Conservation (phyloP, 306 rosid species). For the Prunus mume region DNA sequence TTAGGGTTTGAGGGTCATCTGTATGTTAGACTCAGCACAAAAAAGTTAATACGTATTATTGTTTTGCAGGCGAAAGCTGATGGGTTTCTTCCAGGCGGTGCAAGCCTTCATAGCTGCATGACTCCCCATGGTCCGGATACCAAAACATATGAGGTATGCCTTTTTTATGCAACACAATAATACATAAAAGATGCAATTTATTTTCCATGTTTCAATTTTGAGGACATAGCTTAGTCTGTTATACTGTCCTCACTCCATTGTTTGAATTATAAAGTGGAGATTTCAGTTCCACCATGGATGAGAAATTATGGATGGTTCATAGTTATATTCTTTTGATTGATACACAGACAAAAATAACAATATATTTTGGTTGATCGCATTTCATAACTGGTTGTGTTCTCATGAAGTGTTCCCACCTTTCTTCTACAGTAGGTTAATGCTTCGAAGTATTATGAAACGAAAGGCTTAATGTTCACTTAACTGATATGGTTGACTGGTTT, state of each 20-base stretch:
- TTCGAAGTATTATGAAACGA: background rate
- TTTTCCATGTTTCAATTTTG: background rate
- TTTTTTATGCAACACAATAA: conserved; percentile 11
- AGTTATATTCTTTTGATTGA: background rate
- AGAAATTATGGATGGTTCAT: background rate
- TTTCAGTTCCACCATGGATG: background rate
- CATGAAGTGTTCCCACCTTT: background rate
- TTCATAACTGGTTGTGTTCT: background rate
- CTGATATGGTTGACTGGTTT: background rate
- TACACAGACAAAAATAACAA: background rate
- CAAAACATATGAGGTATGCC: conserved; percentile 76
- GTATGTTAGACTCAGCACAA: background rate
- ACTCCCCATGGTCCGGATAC: conserved; percentile 99
- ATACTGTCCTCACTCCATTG: background rate
- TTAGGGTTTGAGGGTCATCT: background rate
- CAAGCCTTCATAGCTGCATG: conserved; percentile 96
- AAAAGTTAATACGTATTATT: background rate
- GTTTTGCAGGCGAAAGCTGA: conserved; percentile 79
- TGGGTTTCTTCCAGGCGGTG: conserved; percentile 88
- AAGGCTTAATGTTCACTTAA: background rate
- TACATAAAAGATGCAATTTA: background rate
- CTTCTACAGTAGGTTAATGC: background rate
- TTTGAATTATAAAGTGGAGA: background rate
- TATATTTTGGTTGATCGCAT: background rate
- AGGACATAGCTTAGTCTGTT: background rate